Evolutionary conservation across 2,329 filamentous ascomycete species (phyloP).

Genomic region (Leptographium lundbergii): DNA sequence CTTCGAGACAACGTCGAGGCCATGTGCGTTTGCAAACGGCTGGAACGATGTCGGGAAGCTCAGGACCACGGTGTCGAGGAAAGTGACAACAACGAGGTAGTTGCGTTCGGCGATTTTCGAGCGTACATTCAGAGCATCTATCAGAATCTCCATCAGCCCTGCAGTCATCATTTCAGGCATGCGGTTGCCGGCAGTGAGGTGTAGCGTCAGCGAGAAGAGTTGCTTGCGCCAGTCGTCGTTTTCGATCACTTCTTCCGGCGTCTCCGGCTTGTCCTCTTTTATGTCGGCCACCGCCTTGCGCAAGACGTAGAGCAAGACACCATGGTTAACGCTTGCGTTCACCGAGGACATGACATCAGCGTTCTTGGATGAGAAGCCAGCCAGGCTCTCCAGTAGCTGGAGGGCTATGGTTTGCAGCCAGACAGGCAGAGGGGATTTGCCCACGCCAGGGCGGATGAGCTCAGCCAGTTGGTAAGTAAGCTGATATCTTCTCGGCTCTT

Average conservation of each 20-base stretch:
- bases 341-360: conserved; percentile 81
- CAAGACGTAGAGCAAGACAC: conserved; percentile 83
- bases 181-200: conserved; percentile 61
- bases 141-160: conserved; percentile 77
- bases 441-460: conserved; percentile 70
- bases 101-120: conserved; percentile 72
- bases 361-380: conserved; percentile 62
- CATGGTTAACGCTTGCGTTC: conserved; percentile 92
- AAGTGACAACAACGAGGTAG: conserved; percentile 71
- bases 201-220: conserved; percentile 76
- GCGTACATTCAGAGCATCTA: conserved; percentile 75
- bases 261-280: conserved; percentile 42
- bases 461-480: conserved; percentile 87
- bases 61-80: conserved; percentile 81
- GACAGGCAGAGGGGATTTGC: conserved; percentile 47
- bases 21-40: conserved; percentile 67
- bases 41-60: conserved; percentile 75
- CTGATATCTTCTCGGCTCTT: conserved; percentile 81
- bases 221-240: conserved; percentile 83
- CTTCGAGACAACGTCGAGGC: conserved; percentile 82
- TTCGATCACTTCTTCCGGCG: conserved; percentile 48
- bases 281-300: conserved; percentile 82
- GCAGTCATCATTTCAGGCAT: conserved; percentile 77
- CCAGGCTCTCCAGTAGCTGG: conserved; percentile 71
- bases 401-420: conserved; percentile 75